Evolutionary conservation across 176 grass and related monocot genomes (phyloP), one percentile per base, ranked within the genome.

Genomic region (Chrysopogon serrulatus): DNA sequence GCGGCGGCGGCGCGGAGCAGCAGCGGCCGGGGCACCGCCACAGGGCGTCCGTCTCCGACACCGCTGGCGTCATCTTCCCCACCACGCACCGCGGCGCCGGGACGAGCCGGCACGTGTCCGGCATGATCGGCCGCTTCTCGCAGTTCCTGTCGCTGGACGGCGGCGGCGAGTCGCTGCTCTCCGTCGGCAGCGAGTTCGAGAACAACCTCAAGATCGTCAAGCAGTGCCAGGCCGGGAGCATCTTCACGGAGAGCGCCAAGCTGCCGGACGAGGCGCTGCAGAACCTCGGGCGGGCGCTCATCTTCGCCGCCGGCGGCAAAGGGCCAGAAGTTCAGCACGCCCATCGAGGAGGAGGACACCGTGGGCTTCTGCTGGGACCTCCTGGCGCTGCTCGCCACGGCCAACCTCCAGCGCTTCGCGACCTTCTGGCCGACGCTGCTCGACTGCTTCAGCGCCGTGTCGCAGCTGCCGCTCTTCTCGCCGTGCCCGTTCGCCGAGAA

Each of bases 251-350:
- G 37, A 98, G 91, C 87, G 69, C 61, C 39, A 95, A 92, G 68
- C 79, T 98, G 30, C 93, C 96, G 0, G 93, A 92, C 47, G 96
- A 98, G 79, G 92, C 92, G 27, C 70, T 98, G 82, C 92, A 93
- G 67, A 92, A 93, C 76, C 85, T 95, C 6, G 96, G 85, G 2
- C 85, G 93, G 33, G 91, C 96, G 5, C 85, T 98, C 68, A 85
- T 95, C 60, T 93, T 98, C 68, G 88, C 91, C 11, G 89, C 91
- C 1, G 89, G 82, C 0, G 96, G 96, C 3, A 95, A n/a, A 92
- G 87, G 96, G 96, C 2, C 96, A 98, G 72, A 98, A 98, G 44
- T 98, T 98, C 61, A 98, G 90, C 87, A 95, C 96, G 28, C 60
- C 93, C 2, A n/a, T 91, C 32, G 96, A 98, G 89, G 96, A 98